Percentiles rank a stretch among this genome's conserved stretches.
phyloP scores from a whole-genome alignment of 345 rosid genomes.

The Salix dunnii region DNA sequence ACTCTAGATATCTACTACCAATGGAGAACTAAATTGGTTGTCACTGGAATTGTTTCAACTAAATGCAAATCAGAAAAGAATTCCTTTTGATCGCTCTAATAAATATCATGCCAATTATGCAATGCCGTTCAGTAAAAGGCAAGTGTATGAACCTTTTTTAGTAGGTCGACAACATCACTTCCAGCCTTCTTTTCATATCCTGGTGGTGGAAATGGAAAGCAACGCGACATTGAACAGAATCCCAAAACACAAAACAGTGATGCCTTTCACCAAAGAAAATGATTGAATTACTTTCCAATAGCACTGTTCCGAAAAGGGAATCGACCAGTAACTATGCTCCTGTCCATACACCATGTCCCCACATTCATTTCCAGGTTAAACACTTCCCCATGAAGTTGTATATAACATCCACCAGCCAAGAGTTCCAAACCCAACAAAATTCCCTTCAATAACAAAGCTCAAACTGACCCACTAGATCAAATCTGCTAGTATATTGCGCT shows the following conservation, averaged over 20 bases:
- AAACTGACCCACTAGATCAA: slow-evolving; percentile 14
- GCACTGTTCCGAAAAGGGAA: slow-evolving; percentile 54
- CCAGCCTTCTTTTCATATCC: slow-evolving; percentile 88
- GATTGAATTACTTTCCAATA: slow-evolving; percentile 30
- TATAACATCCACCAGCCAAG: slow-evolving; percentile 21
- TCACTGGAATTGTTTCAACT: not conserved
- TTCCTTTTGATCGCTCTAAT: slow-evolving; percentile 1
- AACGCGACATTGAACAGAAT: slow-evolving; percentile 84
- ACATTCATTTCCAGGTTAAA: slow-evolving; percentile 42
- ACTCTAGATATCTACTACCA: slow-evolving; percentile 3
- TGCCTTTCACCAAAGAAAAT: slow-evolving; percentile 29
- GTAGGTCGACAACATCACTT: slow-evolving; percentile 47
- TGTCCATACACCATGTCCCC: slow-evolving; percentile 62
- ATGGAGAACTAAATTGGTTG: not conserved
- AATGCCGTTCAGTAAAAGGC: not conserved
- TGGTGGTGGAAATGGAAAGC: slow-evolving; percentile 97
- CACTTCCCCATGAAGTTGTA: slow-evolving; percentile 29
- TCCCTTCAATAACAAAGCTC: not conserved
- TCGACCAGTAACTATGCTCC: slow-evolving; percentile 51
- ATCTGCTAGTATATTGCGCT: slow-evolving; percentile 8
- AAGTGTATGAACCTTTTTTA: slow-evolving; percentile 53
- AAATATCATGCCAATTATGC: slow-evolving; percentile 5
- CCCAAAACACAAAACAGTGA: slow-evolving; percentile 28
- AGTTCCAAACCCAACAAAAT: slow-evolving; percentile 13
- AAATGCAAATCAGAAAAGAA: not conserved